Base-by-base conservation (phyloP, 352 stramenopile genomes). In the Phytophthora podocarpi region DNA sequence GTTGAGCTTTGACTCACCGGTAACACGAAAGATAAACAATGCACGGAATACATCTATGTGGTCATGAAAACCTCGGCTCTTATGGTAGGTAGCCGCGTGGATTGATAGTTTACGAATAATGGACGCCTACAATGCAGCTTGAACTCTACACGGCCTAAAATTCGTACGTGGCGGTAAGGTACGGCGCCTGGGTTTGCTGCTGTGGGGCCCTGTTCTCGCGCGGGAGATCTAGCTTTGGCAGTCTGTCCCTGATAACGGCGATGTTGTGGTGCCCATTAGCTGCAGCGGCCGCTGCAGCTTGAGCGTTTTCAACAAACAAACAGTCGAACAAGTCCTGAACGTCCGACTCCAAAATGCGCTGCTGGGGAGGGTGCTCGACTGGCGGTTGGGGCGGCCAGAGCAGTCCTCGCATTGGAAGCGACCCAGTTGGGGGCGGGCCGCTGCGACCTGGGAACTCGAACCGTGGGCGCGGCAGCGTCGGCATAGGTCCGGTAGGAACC, bases 291-390 rank as follows among this genome's bases (percentile, higher is more conserved):
- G 66, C 63, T 5, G 67, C 63, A 20, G 57, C 58, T 32, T 70
- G 62, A 0, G 63, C 68, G 18, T 72, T 73, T 35, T 76, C 68
- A 8, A 76, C 63, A 18, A 81, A 81, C 39, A 81, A 55, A 28
- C 72, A 81, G 24, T 81, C 72, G 27, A 81, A 78, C 20, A 81
- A 42, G 16, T 81, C 68, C 34, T 78, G 69, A 6, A 81, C 65
- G 46, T 81, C 72, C 12, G 66, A 66, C 31, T 81, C 72, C 1
- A 76, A 48, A 51, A 81, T 72, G 10, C 63, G 66, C 15, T 62
- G 61, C 31, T 67, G 57, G 2, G 67, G 59, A 6, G 46, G 57
- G 40, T 69, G 60, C 7, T 73, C 64, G 5, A 64, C 56, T 0
- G 64, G 47, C 1, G 65, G 55, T 7, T 59, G 67, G 11, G 58